Conservation (phyloP, 2,329 filamentous ascomycete species). For the Stachybotrys elegans region DNA sequence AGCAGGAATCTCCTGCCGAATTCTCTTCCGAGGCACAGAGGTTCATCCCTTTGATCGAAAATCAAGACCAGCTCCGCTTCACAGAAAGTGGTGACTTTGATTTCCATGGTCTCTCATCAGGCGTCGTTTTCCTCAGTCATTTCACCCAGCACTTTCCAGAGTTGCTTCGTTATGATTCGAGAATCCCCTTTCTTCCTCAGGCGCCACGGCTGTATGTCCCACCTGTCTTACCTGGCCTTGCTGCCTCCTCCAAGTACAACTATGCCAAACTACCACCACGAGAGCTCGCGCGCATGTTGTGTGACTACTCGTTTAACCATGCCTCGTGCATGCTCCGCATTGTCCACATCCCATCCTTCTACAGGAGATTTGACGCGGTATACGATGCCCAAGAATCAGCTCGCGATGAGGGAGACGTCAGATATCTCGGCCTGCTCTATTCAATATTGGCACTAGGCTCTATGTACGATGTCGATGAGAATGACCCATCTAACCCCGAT, state of each 20-base stretch:
- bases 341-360: conserved; percentile 1
- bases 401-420: neutral
- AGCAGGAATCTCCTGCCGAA: neutral
- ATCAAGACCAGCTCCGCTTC: neutral
- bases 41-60: neutral
- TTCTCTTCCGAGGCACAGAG: neutral
- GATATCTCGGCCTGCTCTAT: conserved; percentile 2
- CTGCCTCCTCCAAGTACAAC: conserved; percentile 1
- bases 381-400: neutral
- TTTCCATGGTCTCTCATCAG: conserved; percentile 1
- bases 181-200: conserved; percentile 1
- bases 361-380: neutral
- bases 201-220: neutral
- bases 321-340: neutral
- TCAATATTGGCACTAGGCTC: conserved; percentile 1
- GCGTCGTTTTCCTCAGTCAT: neutral
- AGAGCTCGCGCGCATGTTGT: conserved; percentile 1
- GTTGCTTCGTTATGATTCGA: conserved; percentile 1
- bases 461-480: conserved; percentile 3
- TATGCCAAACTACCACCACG: neutral
- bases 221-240: neutral
- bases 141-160: conserved; percentile 1
- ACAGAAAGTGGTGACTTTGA: conserved; percentile 2
- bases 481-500: conserved; percentile 2
- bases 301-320: conserved; percentile 2